Conservation (phyloP, 2,329 filamentous ascomycete species). For the Colletotrichum eremochloae region DNA sequence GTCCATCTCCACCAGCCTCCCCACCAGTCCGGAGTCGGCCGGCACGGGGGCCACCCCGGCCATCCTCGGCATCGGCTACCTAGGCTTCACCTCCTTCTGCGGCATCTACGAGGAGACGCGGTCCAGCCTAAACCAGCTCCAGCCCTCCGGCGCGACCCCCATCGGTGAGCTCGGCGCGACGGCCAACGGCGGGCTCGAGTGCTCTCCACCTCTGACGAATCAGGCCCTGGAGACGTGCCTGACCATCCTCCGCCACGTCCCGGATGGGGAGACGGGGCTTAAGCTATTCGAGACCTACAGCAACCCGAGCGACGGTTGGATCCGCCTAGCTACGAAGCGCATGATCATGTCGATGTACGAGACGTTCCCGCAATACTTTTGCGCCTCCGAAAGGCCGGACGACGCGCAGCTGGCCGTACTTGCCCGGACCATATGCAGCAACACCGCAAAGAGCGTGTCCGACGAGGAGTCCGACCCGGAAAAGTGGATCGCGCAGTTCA, state of each 20-base stretch:
- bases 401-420: conserved; percentile 52
- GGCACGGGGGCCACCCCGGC: conserved; percentile 21
- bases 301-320: conserved; percentile 51
- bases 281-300: conserved; percentile 43
- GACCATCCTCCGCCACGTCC: conserved; percentile 54
- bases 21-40: conserved; percentile 37
- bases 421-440: conserved; percentile 53
- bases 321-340: conserved; percentile 46
- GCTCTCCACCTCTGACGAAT: conserved; percentile 31
- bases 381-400: conserved; percentile 47
- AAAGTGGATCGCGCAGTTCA: conserved; percentile 57
- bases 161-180: conserved; percentile 33
- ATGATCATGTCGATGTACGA: conserved; percentile 52
- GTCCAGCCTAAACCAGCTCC: conserved; percentile 53
- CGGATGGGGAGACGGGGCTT: conserved; percentile 45
- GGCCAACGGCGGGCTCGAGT: conserved; percentile 23
- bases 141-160: conserved; percentile 36
- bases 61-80: conserved; percentile 52
- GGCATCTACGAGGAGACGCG: conserved; percentile 58
- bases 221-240: conserved; percentile 53
- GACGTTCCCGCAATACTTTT: conserved; percentile 44
- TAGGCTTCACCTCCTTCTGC: conserved; percentile 61
- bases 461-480: conserved; percentile 53
- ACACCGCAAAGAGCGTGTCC: conserved; percentile 52
- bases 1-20: conserved; percentile 25